These are phyloP conservation scores for Fusarium mundagurra DNA, from an alignment of 2,329 filamentous ascomycete species.

Conservation along the genomic window DNA sequence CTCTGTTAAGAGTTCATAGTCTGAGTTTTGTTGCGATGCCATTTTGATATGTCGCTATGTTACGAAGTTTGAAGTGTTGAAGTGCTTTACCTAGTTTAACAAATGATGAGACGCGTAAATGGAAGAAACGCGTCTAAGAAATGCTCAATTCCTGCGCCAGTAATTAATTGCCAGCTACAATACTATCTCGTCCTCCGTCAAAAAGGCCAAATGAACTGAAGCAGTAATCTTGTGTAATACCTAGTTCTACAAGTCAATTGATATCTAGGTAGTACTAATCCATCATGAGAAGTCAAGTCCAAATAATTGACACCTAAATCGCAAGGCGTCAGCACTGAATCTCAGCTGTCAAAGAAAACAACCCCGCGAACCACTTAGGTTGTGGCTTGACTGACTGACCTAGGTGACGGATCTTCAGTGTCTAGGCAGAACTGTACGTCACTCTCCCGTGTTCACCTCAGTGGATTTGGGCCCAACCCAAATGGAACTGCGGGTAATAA, in stretches of 20 bases:
- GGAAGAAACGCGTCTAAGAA: constrained; percentile 14
- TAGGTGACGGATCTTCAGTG: constrained; percentile 17
- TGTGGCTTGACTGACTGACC: constrained; percentile 17
- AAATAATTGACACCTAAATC: constrained; percentile 20
- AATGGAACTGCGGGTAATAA: constrained; percentile 9
- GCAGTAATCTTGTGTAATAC: not conserved
- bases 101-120: constrained; percentile 27
- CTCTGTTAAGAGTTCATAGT: constrained; percentile 84
- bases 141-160: constrained; percentile 5
- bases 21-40: constrained; percentile 53
- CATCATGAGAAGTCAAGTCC: constrained; percentile 4
- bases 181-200: not conserved
- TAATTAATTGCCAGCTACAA: not conserved
- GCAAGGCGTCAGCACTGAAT: constrained; percentile 22
- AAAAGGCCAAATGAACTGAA: too few species aligned
- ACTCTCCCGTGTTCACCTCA: constrained; percentile 24
- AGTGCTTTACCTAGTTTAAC: not conserved
- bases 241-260: not conserved
- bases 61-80: not conserved
- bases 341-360: not conserved
- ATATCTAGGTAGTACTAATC: too few species aligned
- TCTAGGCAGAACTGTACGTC: constrained; percentile 29
- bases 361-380: constrained; percentile 26
- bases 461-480: constrained; percentile 17
- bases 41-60: constrained; percentile 37